Conservation (phyloP, 78 protist genomes). For the Chrysochromulina parva region DNA sequence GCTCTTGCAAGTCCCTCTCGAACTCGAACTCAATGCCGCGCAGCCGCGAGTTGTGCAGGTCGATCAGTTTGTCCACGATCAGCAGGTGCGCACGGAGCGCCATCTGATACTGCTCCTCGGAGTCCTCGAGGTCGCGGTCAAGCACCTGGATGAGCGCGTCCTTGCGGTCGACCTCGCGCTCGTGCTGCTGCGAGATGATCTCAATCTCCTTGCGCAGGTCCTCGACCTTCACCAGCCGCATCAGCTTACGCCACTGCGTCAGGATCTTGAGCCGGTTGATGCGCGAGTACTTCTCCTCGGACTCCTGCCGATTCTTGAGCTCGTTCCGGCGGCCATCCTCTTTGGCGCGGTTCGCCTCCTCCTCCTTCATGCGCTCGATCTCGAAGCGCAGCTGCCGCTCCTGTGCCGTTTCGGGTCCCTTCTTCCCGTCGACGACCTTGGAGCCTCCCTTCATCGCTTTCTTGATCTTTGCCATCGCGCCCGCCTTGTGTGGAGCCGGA, state of each 20-base stretch:
- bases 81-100: conserved; percentile 70
- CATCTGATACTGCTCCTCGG: conserved; percentile 79
- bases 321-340: conserved; percentile 1
- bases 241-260: conserved; percentile 54
- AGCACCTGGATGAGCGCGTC: conserved; percentile 70
- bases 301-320: conserved; percentile 37
- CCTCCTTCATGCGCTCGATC: neutral
- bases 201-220: conserved; percentile 67
- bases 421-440: conserved; percentile 14
- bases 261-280: conserved; percentile 38
- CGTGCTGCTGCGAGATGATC: conserved; percentile 60
- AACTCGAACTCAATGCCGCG: conserved; percentile 52
- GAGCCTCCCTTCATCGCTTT: conserved; percentile 13
- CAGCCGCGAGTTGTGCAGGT: conserved; percentile 38
- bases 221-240: conserved; percentile 61
- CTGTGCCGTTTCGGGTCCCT: neutral
- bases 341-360: neutral
- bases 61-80: conserved; percentile 60
- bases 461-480: conserved; percentile 9
- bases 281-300: conserved; percentile 42
- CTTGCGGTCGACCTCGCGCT: conserved; percentile 74
- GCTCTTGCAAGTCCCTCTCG: conserved; percentile 30
- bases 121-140: conserved; percentile 64
- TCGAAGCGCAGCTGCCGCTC: conserved; percentile 12
- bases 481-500: too few species aligned